Evolutionary conservation across 1,284 basidiomycete species (phyloP).

Genomic region (Neolentinus lepideus): DNA sequence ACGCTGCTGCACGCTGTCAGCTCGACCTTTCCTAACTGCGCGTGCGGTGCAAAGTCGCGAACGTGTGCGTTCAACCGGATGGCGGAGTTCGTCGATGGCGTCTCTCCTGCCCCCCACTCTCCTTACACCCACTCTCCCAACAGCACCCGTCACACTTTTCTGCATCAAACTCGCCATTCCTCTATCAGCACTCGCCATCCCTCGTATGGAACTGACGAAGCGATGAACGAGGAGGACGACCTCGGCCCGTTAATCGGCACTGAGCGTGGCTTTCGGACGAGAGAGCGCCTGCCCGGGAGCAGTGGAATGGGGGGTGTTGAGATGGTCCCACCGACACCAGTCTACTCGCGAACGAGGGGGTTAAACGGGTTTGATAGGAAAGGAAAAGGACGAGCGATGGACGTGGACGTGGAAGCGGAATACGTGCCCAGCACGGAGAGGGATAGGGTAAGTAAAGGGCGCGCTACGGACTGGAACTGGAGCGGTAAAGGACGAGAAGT

Average conservation of each 20-base stretch:
- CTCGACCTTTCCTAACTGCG: slow-evolving; percentile 73
- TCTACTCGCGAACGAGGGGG: not conserved
- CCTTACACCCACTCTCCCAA: slow-evolving; percentile 19
- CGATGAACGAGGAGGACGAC: slow-evolving; percentile 30
- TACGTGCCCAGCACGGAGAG: no score
- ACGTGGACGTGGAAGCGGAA: slow-evolving; percentile 6
- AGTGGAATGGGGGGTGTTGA: slow-evolving; percentile 62
- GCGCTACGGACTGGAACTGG: no score
- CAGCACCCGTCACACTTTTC: no score
- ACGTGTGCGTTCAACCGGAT: slow-evolving; percentile 66
- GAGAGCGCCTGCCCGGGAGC: slow-evolving; percentile 41
- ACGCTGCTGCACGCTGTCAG: slow-evolving; percentile 68
- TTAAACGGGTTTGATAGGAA: slow-evolving; percentile 7
- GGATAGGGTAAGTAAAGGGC: no score
- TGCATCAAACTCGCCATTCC: not conserved
- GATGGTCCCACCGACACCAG: slow-evolving; percentile 25
- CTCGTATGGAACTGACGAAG: no score
- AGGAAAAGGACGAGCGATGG: slow-evolving; percentile 23
- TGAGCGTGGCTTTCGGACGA: slow-evolving; percentile 59
- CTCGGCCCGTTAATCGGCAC: slow-evolving; percentile 66
- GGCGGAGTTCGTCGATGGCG: slow-evolving; percentile 53
- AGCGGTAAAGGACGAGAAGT: no score
- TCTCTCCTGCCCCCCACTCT: slow-evolving; percentile 20
- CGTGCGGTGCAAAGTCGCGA: slow-evolving; percentile 54
- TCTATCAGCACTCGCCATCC: slow-evolving; percentile 2